Conservation (phyloP, 257 asterid genomes). For the Verbena officinalis region DNA sequence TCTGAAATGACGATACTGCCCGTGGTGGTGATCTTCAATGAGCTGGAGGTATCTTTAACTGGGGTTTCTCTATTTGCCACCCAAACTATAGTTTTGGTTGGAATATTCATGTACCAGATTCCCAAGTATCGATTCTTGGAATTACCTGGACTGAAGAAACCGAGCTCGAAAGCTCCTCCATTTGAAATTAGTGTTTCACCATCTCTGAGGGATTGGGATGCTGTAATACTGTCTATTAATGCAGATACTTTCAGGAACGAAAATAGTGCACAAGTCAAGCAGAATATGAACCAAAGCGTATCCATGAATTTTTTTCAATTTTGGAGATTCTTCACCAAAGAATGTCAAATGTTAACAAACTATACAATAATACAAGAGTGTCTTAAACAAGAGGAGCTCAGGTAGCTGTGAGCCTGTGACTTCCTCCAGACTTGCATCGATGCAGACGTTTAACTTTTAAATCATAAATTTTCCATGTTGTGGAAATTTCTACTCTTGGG, state of each 20-base stretch:
- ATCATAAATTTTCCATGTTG: too few relatives aligned
- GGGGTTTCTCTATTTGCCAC: slow-evolving; percentile 40
- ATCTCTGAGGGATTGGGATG: slow-evolving; percentile 27
- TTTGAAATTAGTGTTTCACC: slow-evolving; percentile 27
- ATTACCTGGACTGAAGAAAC: slow-evolving; percentile 35
- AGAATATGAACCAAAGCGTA: slow-evolving; percentile 20
- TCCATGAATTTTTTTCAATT: neutral
- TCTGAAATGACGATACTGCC: slow-evolving; percentile 20
- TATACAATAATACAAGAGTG: neutral
- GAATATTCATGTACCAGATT: slow-evolving; percentile 38
- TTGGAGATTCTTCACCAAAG: neutral
- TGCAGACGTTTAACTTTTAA: neutral
- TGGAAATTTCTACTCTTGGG: too few relatives aligned
- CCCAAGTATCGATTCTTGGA: slow-evolving; percentile 27
- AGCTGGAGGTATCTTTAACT: slow-evolving; percentile 26
- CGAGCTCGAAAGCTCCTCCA: slow-evolving; percentile 34
- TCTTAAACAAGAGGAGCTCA: neutral
- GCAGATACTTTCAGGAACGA: slow-evolving; percentile 6
- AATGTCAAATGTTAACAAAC: neutral
- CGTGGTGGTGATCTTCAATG: slow-evolving; percentile 8
- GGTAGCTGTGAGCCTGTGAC: neutral
- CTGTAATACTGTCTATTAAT: neutral
- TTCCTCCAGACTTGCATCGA: too few relatives aligned
- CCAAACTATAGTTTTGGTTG: slow-evolving; percentile 34
- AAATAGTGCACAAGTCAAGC: slow-evolving; percentile 6